These are phyloP conservation scores for Dissoconium aciculare DNA, from an alignment of 2,329 filamentous ascomycete genomes.

Conservation along the genomic window DNA sequence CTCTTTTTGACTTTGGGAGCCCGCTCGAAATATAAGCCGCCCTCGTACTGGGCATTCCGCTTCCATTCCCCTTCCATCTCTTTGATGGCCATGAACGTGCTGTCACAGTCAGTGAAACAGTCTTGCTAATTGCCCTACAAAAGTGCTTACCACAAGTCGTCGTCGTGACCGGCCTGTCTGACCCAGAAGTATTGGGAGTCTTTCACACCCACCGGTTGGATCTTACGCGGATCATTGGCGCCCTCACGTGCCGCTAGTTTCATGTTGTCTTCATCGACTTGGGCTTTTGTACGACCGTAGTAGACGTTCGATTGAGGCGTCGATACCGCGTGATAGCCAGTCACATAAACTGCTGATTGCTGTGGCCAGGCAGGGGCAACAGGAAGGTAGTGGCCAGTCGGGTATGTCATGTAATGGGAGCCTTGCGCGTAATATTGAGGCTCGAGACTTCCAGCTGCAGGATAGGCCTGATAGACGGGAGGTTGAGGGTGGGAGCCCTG, in stretches of 20 bases:
- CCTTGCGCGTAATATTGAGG: slow-evolving; percentile 13
- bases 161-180: too few species aligned
- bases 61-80: slow-evolving; percentile 23
- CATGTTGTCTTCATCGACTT: slow-evolving; percentile 27
- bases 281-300: slow-evolving; percentile 24
- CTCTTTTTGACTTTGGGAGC: slow-evolving; percentile 8
- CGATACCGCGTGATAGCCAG: too few species aligned
- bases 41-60: slow-evolving; percentile 21
- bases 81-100: slow-evolving; percentile 22
- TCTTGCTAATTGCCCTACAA: too few species aligned
- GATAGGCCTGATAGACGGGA: slow-evolving; percentile 12
- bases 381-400: too few species aligned
- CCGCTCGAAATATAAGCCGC: slow-evolving; percentile 22
- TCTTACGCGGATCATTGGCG: slow-evolving; percentile 21
- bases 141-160: too few species aligned
- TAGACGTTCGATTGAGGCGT: slow-evolving; percentile 15
- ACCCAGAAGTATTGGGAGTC: slow-evolving; percentile 25
- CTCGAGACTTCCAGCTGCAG: slow-evolving; percentile 7
- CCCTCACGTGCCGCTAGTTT: slow-evolving; percentile 23
- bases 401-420: too few species aligned
- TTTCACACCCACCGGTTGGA: slow-evolving; percentile 20
- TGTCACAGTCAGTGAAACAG: slow-evolving; percentile 7
- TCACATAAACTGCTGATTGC: too few species aligned
- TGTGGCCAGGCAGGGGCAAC: too few species aligned
- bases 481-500: slow-evolving; percentile 9